phyloP scores from a whole-genome alignment of 1,139 yeast genomes.

The Suhomyces taliae region DNA sequence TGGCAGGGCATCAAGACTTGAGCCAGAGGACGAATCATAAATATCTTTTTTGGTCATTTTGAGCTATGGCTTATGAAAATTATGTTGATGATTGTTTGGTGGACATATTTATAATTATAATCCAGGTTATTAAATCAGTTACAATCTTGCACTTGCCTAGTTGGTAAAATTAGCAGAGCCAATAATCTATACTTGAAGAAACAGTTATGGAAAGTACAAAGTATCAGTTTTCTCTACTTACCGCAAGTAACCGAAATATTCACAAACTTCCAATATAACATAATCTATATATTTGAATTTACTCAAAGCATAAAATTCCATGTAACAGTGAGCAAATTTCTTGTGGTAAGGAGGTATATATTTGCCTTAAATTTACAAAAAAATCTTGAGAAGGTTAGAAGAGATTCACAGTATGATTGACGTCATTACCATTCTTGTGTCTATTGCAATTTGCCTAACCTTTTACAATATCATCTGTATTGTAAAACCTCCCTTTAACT shows the following conservation, averaged over 20 bases:
- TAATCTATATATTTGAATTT: no score
- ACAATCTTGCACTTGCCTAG: no score
- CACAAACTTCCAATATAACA: neutral
- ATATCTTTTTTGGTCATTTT: slow-evolving; percentile 8
- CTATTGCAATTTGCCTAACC: neutral
- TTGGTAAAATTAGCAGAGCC: neutral
- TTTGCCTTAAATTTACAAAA: neutral
- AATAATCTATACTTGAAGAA: neutral
- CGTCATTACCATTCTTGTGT: neutral
- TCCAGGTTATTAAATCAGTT: neutral
- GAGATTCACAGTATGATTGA: neutral
- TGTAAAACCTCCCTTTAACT: slow-evolving; percentile 31
- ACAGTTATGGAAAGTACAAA: neutral
- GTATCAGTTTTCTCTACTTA: neutral
- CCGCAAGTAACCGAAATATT: neutral
- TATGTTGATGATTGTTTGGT: neutral
- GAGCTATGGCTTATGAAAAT: neutral
- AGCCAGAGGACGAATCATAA: slow-evolving; percentile 7
- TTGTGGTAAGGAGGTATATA: neutral
- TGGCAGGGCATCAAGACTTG: slow-evolving; percentile 5
- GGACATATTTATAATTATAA: neutral
- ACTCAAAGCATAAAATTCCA: neutral
- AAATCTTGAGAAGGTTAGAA: neutral
- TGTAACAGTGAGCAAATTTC: neutral
- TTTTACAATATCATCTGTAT: slow-evolving; percentile 13